Evolutionary conservation across 306 rosid species (phyloP).

Genomic region (Fagus sylvatica): DNA sequence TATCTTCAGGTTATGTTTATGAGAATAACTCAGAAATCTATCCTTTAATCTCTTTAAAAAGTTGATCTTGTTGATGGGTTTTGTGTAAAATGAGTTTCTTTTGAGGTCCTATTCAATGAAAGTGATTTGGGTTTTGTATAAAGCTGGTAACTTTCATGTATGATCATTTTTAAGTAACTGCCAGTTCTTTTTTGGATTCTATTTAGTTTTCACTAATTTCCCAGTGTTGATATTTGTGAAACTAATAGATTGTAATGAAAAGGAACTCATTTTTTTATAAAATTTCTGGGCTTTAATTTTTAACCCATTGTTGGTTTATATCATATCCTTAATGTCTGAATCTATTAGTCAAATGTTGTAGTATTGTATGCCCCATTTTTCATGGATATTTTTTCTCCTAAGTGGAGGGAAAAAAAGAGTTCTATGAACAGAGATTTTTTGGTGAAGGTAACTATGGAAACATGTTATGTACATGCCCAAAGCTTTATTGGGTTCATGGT

Average conservation of each 20-base stretch:
- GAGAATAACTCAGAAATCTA: not conserved
- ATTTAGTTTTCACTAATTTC: slow-evolving; percentile 2
- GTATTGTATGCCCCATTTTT: not conserved
- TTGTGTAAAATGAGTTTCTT: not conserved
- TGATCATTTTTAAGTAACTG: not conserved
- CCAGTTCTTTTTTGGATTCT: not conserved
- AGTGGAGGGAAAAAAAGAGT: not conserved
- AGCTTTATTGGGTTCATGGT: not conserved
- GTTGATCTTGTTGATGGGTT: slow-evolving; percentile 25
- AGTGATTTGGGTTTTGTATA: not conserved
- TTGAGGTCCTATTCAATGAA: not conserved
- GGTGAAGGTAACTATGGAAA: not conserved
- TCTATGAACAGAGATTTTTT: not conserved
- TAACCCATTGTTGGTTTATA: not conserved
- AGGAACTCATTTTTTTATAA: not conserved
- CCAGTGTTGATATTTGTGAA: not conserved
- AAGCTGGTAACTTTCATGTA: not conserved
- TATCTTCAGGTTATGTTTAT: not conserved
- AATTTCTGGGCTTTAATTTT: not conserved
- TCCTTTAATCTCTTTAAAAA: not conserved
- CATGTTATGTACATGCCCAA: not conserved
- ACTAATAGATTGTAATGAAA: not conserved
- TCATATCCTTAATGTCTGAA: not conserved
- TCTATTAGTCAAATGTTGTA: not conserved
- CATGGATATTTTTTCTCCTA: not conserved